Evolutionary conservation across 495 filamentous ascomycete genomes (phyloP).

Genomic region (Talaromyces nanjingensis): DNA sequence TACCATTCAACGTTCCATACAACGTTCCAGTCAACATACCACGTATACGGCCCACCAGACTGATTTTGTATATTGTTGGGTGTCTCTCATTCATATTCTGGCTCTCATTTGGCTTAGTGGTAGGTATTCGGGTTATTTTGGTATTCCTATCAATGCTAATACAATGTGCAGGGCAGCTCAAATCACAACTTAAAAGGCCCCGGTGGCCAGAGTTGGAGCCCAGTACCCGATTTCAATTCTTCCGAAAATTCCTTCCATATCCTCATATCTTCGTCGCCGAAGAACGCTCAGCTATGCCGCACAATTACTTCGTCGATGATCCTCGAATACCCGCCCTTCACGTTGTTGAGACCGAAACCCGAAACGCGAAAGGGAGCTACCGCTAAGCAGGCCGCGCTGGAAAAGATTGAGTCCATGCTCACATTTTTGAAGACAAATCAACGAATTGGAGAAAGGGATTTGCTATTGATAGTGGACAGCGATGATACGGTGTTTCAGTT

Average conservation of each 20-base stretch:
- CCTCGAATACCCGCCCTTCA: slow-evolving; percentile 55
- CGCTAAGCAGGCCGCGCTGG: slow-evolving; percentile 29
- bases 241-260: slow-evolving; percentile 54
- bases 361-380: slow-evolving; percentile 21
- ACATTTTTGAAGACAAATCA: slow-evolving; percentile 45
- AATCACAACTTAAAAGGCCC: background rate
- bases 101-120: slow-evolving; percentile 17
- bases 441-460: slow-evolving; percentile 47
- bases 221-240: background rate
- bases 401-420: slow-evolving; percentile 43
- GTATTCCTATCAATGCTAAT: background rate
- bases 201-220: background rate
- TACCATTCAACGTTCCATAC: background rate
- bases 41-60: slow-evolving; percentile 24
- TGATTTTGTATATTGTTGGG: slow-evolving; percentile 17
- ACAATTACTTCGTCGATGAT: slow-evolving; percentile 54
- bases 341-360: slow-evolving; percentile 40
- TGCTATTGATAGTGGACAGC: slow-evolving; percentile 54
- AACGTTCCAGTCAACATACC: slow-evolving; percentile 8
- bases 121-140: slow-evolving; percentile 10
- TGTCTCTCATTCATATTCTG: slow-evolving; percentile 21
- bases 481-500: slow-evolving; percentile 56
- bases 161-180: background rate
- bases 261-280: slow-evolving; percentile 44
- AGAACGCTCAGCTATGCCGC: slow-evolving; percentile 50